Conservation (phyloP, 257 asterid species). For the Solanum clarkiae region DNA sequence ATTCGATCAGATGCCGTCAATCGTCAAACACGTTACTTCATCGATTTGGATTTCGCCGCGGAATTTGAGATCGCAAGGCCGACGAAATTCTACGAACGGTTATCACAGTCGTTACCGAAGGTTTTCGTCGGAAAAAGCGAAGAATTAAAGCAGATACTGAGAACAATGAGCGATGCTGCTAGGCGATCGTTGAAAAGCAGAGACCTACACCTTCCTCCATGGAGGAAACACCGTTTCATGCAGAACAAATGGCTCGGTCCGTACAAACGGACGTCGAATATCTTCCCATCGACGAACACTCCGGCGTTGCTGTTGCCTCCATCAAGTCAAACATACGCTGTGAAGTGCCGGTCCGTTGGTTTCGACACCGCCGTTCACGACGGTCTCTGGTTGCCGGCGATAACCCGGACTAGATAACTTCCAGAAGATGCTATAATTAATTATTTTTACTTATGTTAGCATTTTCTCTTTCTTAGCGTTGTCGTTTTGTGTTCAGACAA, state of each 20-base stretch:
- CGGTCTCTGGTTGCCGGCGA: background rate
- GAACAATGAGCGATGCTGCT: conserved; percentile 43
- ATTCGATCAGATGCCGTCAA: conserved; percentile 11
- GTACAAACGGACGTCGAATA: conserved; percentile 34
- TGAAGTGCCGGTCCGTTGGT: conserved; percentile 2
- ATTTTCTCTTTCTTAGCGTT: background rate
- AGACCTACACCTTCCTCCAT: conserved; percentile 60
- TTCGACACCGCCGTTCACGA: background rate
- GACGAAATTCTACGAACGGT: conserved; percentile 25
- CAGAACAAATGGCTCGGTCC: conserved; percentile 71
- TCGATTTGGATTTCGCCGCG: conserved; percentile 54
- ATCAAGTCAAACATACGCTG: background rate
- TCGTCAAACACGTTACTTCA: conserved; percentile 22
- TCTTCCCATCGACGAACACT: background rate
- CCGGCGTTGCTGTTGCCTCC: background rate
- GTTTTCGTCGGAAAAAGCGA: conserved; percentile 47
- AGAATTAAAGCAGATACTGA: conserved; percentile 47
- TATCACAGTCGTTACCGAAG: conserved; percentile 26
- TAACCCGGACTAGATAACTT: background rate
- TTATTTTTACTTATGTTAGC: background rate
- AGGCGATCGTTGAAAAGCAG: conserved; percentile 50
- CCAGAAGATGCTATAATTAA: background rate
- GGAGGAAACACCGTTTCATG: conserved; percentile 84
- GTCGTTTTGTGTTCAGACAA: background rate
- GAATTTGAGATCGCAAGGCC: conserved; percentile 82